Percentiles rank a stretch among this genome's conserved stretches.
These are phyloP conservation scores for Hyaloscypha bicolor DNA, from an alignment of 495 filamentous ascomycete species.

Conservation along the genomic window DNA sequence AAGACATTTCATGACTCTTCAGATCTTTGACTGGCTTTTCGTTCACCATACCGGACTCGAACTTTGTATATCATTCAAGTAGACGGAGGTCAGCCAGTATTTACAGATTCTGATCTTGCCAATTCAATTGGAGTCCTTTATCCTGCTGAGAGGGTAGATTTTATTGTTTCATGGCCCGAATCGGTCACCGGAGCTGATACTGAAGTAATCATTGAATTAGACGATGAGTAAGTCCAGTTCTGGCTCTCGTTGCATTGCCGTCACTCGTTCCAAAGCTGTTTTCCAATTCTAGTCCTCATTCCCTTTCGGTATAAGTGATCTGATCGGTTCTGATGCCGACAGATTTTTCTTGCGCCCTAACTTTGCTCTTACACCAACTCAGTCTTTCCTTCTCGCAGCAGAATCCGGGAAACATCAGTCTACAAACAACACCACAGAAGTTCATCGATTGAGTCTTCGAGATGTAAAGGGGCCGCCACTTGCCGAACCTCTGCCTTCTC, in stretches of 20 bases:
- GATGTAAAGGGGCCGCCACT: neutral
- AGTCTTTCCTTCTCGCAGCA: neutral
- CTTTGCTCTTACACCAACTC: neutral
- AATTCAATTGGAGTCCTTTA: neutral
- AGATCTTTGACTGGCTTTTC: constrained; percentile 24
- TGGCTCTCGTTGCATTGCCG: too few relatives aligned
- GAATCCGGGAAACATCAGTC: neutral
- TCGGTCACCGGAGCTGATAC: constrained; percentile 12
- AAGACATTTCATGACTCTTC: neutral
- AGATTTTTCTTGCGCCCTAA: constrained; percentile 4
- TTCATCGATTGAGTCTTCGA: neutral
- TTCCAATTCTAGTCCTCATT: neutral
- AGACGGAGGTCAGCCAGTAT: neutral
- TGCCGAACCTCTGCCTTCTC: neutral
- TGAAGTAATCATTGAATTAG: constrained; percentile 21
- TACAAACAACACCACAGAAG: neutral
- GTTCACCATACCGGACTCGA: constrained; percentile 20
- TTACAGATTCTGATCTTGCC: neutral
- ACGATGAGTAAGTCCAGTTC: constrained; percentile 20
- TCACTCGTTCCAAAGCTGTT: too few relatives aligned
- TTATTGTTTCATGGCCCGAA: constrained; percentile 11
- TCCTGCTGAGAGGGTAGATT: neutral
- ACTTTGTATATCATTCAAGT: constrained; percentile 19
- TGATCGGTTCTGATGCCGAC: neutral
- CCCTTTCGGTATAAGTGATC: neutral